phyloP scores from a whole-genome alignment of 441 rosid species.

The Adansonia gregorii region DNA sequence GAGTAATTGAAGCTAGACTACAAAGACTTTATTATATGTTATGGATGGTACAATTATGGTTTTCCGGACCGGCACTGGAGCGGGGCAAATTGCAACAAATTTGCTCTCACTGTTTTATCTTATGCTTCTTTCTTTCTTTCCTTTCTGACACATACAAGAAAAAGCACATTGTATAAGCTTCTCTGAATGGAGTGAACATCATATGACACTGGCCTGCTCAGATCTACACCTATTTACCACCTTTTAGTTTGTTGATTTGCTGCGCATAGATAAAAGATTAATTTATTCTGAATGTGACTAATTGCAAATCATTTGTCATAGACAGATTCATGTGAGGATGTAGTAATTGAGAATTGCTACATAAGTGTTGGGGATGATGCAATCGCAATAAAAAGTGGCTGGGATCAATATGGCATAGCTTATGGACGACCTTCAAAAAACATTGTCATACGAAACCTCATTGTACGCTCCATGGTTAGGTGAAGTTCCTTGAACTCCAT shows the following conservation, averaged over 20 bases:
- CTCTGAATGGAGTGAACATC: neutral
- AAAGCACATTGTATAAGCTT: neutral
- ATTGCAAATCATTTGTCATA: neutral
- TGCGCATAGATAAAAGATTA: neutral
- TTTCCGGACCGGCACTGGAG: neutral
- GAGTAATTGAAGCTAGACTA: neutral
- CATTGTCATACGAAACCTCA: slow-evolving; percentile 79
- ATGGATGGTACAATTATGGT: neutral
- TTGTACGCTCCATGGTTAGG: slow-evolving; percentile 94
- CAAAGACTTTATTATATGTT: neutral
- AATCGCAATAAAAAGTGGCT: slow-evolving; percentile 94
- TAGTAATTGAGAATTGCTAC: slow-evolving; percentile 93
- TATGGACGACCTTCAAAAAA: slow-evolving; percentile 82
- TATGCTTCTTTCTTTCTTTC: too few relatives aligned
- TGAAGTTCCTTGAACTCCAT: slow-evolving; percentile 34
- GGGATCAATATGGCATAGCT: slow-evolving; percentile 97
- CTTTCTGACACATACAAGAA: neutral
- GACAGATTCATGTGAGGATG: slow-evolving; percentile 90
- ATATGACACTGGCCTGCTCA: neutral
- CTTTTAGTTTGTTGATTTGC: slow-evolving; percentile 8
- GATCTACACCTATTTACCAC: neutral
- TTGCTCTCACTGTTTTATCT: neutral
- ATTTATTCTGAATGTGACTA: neutral
- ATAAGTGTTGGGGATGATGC: slow-evolving; percentile 98
- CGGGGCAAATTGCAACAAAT: neutral